Conservation (phyloP, 2,329 filamentous ascomycete species). For the Hymenoscyphus infarciens region DNA sequence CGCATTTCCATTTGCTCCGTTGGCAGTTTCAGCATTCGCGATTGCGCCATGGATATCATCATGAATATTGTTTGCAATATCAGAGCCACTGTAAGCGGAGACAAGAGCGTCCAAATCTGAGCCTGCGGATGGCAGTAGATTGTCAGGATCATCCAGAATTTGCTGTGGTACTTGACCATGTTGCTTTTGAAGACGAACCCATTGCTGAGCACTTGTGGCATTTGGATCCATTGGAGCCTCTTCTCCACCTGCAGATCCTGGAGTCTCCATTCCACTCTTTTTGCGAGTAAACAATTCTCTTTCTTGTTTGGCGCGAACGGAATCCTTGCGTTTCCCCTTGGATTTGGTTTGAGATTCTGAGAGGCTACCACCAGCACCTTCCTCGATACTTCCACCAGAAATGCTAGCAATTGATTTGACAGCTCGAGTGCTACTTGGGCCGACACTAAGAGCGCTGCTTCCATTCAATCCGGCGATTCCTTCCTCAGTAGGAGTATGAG, state of each 20-base stretch:
- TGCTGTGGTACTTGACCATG: slow-evolving; percentile 52
- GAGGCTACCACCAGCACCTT: slow-evolving; percentile 53
- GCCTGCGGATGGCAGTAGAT: slow-evolving; percentile 57
- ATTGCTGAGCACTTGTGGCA: slow-evolving; percentile 50
- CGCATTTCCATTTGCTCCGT: slow-evolving; percentile 57
- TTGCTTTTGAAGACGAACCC: slow-evolving; percentile 56
- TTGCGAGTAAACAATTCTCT: slow-evolving; percentile 85
- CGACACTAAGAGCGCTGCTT: slow-evolving; percentile 63
- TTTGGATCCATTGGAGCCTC: slow-evolving; percentile 44
- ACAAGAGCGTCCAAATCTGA: slow-evolving; percentile 78
- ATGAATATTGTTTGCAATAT: slow-evolving; percentile 68
- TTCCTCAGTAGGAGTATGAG: slow-evolving; percentile 51
- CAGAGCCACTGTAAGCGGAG: slow-evolving; percentile 69
- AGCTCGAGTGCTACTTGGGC: slow-evolving; percentile 80
- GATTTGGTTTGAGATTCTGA: slow-evolving; percentile 61
- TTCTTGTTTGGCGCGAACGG: slow-evolving; percentile 82
- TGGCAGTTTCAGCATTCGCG: slow-evolving; percentile 59
- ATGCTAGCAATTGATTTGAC: slow-evolving; percentile 88
- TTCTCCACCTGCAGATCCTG: slow-evolving; percentile 57
- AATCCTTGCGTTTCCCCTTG: slow-evolving; percentile 69
- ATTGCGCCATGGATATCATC: slow-evolving; percentile 77
- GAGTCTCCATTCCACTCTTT: slow-evolving; percentile 60
- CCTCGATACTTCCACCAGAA: slow-evolving; percentile 70
- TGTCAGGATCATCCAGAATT: slow-evolving; percentile 66
- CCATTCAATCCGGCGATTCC: slow-evolving; percentile 58